phyloP scores from a whole-genome alignment of 768 basidiomycete species.

The Strobilomyces dryophilus region DNA sequence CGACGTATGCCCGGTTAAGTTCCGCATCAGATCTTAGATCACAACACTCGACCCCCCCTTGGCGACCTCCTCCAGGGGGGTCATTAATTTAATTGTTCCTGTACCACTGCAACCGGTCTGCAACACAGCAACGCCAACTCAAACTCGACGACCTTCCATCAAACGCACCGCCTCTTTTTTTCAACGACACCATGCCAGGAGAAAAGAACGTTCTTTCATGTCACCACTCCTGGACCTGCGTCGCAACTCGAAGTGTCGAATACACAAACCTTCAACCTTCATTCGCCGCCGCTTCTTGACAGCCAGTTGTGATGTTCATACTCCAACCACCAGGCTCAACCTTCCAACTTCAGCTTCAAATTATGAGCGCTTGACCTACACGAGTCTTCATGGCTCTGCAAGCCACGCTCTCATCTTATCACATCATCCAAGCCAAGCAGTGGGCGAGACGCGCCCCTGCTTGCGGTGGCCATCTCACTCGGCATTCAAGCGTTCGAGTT shows the following conservation, averaged over 20 bases:
- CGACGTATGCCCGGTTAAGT: background rate
- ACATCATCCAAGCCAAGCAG: background rate
- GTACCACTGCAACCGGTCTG: background rate
- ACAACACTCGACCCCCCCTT: constrained; percentile 1
- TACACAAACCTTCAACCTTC: too few relatives aligned
- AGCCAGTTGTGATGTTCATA: background rate
- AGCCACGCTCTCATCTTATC: background rate
- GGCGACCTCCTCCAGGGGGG: background rate
- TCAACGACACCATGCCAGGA: background rate
- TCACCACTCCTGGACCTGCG: background rate
- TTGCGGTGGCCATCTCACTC: background rate
- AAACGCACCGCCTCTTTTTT: background rate
- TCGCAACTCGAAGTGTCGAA: too few relatives aligned
- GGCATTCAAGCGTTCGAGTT: background rate
- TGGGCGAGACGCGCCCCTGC: background rate
- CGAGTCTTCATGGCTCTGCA: background rate
- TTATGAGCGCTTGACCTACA: background rate
- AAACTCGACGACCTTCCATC: background rate
- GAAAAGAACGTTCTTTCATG: background rate
- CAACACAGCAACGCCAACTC: background rate
- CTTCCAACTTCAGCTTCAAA: background rate
- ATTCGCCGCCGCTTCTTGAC: background rate
- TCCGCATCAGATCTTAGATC: constrained; percentile 13
- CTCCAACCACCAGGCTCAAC: background rate
- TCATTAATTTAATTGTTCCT: background rate